Evolutionary conservation across 768 basidiomycete species (phyloP), one percentile per base, ranked within the genome.

Genomic region (Crepidotus variabilis): DNA sequence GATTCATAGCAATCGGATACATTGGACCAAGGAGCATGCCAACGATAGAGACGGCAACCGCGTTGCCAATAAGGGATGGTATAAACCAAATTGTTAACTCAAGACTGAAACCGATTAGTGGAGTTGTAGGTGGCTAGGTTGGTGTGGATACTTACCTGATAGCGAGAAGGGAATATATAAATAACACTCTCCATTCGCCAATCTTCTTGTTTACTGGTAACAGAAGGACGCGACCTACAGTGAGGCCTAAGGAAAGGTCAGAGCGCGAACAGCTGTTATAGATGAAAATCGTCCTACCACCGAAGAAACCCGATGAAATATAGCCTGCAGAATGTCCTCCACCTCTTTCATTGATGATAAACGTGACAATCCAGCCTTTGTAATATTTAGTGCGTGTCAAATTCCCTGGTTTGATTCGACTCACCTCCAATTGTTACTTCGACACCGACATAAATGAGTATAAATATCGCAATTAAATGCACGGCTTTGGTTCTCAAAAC

Each of bases 21-120:
- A 90, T 82, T 2, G 88, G 88, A 0, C 88, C 90, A n/a, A 92
- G 73, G 21, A 90, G 68, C 8, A 90, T 49, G 16, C 89, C 90
- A 14, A 89, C 70, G 47, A 89, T 60, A 1, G 86, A 78, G 21
- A 90, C 77, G 0, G 85, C 82, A 2, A 90, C 74, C 2, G 81
- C 88, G 60, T 82, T 77, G 2, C 81, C 86, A 8, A 88, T 72
- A 14, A 90, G 72, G 5, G 82, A 85, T 21, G 85, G 85, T 0
- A 84, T 80, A 24, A 86, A 75, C 88, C 89, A 92, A 36, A 91
- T 72, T 6, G 86, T 62, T 24, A 90, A 63, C 63, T 90, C 82
- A 18, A 91, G 75, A 2, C 85, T 85, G 46, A 50, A 16, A n/a
- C 4, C 20, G 16, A 24, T 45, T 20, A 28, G 9, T 45, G 16